A percentile compares a stretch with the other conserved stretches of the same genome.
Evolutionary conservation across 345 rosid species (phyloP).

Genomic region (Toxicodendron radicans): DNA sequence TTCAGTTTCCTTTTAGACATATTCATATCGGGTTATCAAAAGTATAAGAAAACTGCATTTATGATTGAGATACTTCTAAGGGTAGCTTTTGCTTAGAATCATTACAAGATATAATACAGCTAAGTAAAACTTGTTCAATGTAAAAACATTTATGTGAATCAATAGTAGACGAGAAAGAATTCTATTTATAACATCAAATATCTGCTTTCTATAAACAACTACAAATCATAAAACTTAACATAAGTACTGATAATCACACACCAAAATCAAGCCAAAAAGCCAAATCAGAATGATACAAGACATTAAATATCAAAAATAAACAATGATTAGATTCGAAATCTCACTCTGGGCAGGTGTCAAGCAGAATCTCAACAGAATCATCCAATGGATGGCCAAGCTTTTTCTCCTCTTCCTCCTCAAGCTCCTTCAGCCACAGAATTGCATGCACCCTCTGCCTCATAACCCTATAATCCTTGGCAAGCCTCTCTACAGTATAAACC

Average conservation of each 20-base stretch:
- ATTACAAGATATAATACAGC: no score
- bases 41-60: no score
- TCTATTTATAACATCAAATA: no score
- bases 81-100: no score
- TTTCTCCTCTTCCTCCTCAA: slow-evolving; percentile 90
- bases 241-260: neutral
- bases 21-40: no score
- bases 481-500: slow-evolving; percentile 71
- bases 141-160: no score
- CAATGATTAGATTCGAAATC: slow-evolving; percentile 19
- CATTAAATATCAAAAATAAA: neutral
- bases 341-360: slow-evolving; percentile 88
- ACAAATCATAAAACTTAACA: neutral
- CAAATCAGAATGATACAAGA: slow-evolving; percentile 1
- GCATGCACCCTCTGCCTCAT: slow-evolving; percentile 98
- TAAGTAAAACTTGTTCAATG: no score
- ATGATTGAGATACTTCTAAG: no score
- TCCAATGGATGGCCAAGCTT: slow-evolving; percentile 84
- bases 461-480: slow-evolving; percentile 89
- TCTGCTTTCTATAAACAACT: neutral
- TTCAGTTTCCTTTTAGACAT: no score
- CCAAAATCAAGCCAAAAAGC: neutral
- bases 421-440: slow-evolving; percentile 89
- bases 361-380: slow-evolving; percentile 84
- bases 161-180: no score